Evolutionary conservation across 2,329 filamentous ascomycete genomes (phyloP), one percentile per base, ranked within the genome.

Genomic region (Apiospora hydei): DNA sequence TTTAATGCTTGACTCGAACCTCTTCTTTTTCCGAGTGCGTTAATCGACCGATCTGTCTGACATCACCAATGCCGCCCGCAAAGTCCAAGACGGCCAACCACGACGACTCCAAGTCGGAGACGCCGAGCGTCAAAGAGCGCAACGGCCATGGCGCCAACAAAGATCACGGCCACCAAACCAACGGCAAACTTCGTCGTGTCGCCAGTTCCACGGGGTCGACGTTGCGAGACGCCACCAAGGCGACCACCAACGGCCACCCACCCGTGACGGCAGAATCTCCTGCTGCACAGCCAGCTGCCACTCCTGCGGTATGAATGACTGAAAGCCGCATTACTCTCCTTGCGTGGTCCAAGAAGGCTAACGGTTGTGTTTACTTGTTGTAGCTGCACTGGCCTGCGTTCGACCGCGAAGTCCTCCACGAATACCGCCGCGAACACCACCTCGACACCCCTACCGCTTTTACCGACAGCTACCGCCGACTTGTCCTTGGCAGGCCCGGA

Each of bases 401-500:
- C 77, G 90, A 93, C 43, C 85, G 90, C 73, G 84, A 89, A 68
- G 85, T 93, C 67, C 89, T 96, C 69, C 92, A 95, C 79, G 87
- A 88, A 75, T 96, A 96, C 85, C 90, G 93, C 74, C 89, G 92
- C 79, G 88, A 92, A 75, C 91, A 95, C 84, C 88, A 89, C 72
- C 87, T 96, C 78, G 88, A 89, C 78, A 91, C 90, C 0, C 92
- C 93, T 16, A 89, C 91, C 49, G 89, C 92, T 72, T 96, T 94
- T 82, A 88, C 85, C 71, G 89, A 86, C 77, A 86, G 88, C 61
- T 91, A 90, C 81, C 88, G 90, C 77, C 86, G 90, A 77, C 87
- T 88, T 81, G 85, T 92, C 16, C 85, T 93, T 57, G 87, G 89
- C 8, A 85, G 88, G 82, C 85, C 90, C 77, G 87, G 90, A 80